Conservation (phyloP, 371 early-diverging fungal genomes). For the Mucor racemosus region DNA sequence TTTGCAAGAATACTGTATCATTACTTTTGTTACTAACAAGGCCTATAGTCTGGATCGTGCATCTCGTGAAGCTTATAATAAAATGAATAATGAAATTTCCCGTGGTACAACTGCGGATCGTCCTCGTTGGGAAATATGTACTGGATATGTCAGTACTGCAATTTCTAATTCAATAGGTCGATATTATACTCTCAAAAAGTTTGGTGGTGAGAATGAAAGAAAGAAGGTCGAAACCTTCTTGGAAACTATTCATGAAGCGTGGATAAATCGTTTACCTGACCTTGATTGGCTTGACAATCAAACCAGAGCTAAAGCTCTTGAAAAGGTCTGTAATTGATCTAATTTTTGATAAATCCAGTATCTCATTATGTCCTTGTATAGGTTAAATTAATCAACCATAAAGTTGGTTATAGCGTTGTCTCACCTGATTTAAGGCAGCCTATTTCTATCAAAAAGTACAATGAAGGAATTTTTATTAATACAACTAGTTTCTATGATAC, state of each 20-base stretch:
- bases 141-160: constrained; percentile 37
- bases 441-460: constrained; percentile 46
- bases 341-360: background rate
- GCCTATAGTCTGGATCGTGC: constrained; percentile 22
- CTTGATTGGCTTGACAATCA: constrained; percentile 62
- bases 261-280: constrained; percentile 45
- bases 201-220: constrained; percentile 41
- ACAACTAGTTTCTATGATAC: constrained; percentile 55
- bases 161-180: constrained; percentile 58
- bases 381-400: constrained; percentile 37
- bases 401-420: constrained; percentile 57
- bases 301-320: constrained; percentile 53
- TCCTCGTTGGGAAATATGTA: constrained; percentile 57
- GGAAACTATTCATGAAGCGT: constrained; percentile 33
- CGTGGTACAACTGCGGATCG: constrained; percentile 40
- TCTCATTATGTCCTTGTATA: background rate
- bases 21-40: constrained; percentile 1
- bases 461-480: constrained; percentile 36
- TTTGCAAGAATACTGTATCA: constrained; percentile 24
- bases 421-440: constrained; percentile 57
- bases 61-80: constrained; percentile 19
- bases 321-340: constrained; percentile 48
- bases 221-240: constrained; percentile 43
- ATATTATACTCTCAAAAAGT: constrained; percentile 51
- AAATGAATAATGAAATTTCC: constrained; percentile 25